Conservation (phyloP, 2,329 filamentous ascomycete species). For the Talaromyces sp. region DNA sequence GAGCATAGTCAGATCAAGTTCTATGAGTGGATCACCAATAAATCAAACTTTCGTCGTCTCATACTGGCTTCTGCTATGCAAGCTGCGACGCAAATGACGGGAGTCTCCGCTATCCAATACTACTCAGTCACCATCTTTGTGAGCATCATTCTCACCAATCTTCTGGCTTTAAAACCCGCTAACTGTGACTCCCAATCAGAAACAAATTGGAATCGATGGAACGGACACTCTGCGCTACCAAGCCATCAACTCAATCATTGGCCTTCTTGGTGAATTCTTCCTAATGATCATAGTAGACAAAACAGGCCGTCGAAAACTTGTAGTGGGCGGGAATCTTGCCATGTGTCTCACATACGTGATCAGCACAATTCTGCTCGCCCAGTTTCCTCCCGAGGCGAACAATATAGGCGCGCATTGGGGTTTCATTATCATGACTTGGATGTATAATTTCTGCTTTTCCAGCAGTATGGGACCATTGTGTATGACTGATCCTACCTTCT, state of each 20-base stretch:
- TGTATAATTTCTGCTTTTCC: slow-evolving; percentile 8
- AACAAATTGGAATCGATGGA: neutral
- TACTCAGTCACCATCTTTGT: slow-evolving; percentile 22
- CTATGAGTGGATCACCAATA: neutral
- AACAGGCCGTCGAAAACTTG: slow-evolving; percentile 21
- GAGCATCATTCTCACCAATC: neutral
- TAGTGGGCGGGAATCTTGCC: slow-evolving; percentile 34
- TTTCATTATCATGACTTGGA: slow-evolving; percentile 14
- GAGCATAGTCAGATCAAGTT: neutral
- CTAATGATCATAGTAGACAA: neutral
- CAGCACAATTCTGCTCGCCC: neutral
- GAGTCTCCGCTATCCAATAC: slow-evolving; percentile 29
- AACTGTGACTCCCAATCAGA: neutral
- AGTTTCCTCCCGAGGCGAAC: neutral
- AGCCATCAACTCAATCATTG: neutral
- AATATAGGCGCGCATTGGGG: slow-evolving; percentile 9
- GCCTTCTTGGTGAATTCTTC: neutral
- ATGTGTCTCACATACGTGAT: slow-evolving; percentile 10
- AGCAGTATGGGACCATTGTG: neutral
- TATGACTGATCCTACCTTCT: neutral
- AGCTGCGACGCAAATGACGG: slow-evolving; percentile 29
- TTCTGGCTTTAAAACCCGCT: neutral
- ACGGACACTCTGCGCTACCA: neutral
- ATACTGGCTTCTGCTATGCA: slow-evolving; percentile 26
- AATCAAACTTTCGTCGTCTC: slow-evolving; percentile 24